These are phyloP conservation scores for Paramecium pentaurelia DNA, from an alignment of 73 alveolate genomes.

Conservation along the genomic window DNA sequence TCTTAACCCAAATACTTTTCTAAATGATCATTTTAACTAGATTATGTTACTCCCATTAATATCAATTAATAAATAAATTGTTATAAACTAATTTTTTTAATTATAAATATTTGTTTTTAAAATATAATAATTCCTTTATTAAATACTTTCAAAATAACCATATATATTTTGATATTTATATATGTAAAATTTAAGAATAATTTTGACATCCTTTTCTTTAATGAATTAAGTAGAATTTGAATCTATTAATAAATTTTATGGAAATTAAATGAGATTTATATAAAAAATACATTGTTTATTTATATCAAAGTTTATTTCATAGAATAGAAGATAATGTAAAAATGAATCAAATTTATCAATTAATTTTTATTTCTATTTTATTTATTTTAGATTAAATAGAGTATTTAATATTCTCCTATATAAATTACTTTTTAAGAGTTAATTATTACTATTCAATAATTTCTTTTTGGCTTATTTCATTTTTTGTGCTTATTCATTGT, in stretches of 20 bases:
- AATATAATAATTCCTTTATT: background rate
- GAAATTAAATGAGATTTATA: too few relatives aligned
- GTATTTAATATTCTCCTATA: too few relatives aligned
- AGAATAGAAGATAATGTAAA: too few relatives aligned
- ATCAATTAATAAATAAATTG: background rate
- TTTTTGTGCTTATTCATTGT: background rate
- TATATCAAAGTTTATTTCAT: too few relatives aligned
- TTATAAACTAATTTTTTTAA: background rate
- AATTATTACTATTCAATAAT: too few relatives aligned
- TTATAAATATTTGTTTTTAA: background rate
- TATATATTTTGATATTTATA: background rate
- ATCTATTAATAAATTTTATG: too few relatives aligned
- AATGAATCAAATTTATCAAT: too few relatives aligned
- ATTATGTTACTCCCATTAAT: constrained; percentile 10
- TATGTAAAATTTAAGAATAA: background rate
- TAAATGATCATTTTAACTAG: background rate
- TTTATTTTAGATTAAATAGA: too few relatives aligned
- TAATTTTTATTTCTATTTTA: too few relatives aligned
- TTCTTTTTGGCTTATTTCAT: background rate
- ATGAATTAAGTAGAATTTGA: too few relatives aligned
- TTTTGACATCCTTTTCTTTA: background rate
- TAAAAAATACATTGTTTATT: too few relatives aligned
- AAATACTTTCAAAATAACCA: background rate
- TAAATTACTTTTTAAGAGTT: too few relatives aligned
- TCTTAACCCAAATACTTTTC: constrained; percentile 44